phyloP scores from a whole-genome alignment of 2,329 filamentous ascomycete species.

The Thelonectria discophora region DNA sequence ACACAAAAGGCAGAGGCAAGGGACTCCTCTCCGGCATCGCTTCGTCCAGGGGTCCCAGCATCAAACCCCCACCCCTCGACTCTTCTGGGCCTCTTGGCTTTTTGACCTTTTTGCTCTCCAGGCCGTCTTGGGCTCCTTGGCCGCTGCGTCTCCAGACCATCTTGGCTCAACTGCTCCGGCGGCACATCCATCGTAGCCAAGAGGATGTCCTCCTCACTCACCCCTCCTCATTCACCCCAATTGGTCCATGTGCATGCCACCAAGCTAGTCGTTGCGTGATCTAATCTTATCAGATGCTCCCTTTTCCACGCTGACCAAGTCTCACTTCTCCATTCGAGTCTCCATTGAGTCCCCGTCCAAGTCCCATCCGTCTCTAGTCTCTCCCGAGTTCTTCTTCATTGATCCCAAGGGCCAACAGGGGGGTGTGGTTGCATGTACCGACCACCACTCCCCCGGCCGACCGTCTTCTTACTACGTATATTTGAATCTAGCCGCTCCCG shows the following conservation, averaged over 20 bases:
- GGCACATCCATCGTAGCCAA: not conserved
- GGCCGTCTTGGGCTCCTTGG: not conserved
- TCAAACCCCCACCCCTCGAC: not conserved
- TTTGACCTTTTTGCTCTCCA: not conserved
- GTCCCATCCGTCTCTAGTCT: not conserved
- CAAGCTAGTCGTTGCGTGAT: not conserved
- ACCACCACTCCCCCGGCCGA: not conserved
- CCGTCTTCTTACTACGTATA: not conserved
- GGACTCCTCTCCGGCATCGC: not conserved
- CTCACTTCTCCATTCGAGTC: too few relatives aligned
- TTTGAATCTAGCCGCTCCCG: not conserved
- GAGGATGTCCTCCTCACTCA: not conserved
- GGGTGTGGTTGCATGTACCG: not conserved
- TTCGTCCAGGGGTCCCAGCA: not conserved
- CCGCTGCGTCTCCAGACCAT: too few relatives aligned
- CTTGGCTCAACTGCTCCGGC: not conserved
- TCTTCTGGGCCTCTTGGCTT: not conserved
- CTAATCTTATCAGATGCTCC: conserved; percentile 6
- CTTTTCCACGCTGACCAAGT: not conserved
- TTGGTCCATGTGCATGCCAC: not conserved
- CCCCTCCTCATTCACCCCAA: not conserved
- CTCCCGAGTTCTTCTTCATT: not conserved
- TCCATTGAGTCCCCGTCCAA: not conserved
- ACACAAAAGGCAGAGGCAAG: not conserved
- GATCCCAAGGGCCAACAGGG: not conserved